Conservation (phyloP, 352 stramenopile species). For the Globisporangium nodosum region DNA sequence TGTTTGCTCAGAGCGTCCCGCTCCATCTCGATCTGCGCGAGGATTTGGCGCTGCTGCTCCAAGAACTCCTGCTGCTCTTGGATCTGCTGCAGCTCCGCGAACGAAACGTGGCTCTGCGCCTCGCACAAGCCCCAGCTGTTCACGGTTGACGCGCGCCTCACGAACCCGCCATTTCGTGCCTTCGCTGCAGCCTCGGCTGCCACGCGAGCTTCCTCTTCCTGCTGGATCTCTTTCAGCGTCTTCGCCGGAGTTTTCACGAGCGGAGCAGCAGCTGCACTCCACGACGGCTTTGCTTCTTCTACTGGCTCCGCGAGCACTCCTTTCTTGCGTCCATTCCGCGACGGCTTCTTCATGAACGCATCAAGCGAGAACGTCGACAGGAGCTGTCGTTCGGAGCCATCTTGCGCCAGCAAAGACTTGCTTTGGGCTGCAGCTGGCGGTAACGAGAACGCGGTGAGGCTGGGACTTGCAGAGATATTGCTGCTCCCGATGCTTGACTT, state of each 20-base stretch:
- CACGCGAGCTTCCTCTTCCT: conserved; percentile 43
- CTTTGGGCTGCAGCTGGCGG: not conserved
- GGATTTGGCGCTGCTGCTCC: conserved; percentile 59
- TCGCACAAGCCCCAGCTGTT: conserved; percentile 69
- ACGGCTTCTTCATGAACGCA: conserved; percentile 54
- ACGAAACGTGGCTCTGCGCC: conserved; percentile 37
- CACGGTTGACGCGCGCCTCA: conserved; percentile 37
- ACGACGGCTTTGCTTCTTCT: conserved; percentile 5
- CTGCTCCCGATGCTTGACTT: conserved; percentile 25
- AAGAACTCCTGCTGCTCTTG: conserved; percentile 60
- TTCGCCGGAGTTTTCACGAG: conserved; percentile 17
- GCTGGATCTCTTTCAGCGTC: conserved; percentile 62
- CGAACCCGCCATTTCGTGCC: conserved; percentile 25
- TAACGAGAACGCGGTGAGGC: conserved; percentile 19
- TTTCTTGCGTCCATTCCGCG: conserved; percentile 20
- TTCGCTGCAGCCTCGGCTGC: conserved; percentile 42
- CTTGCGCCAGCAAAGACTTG: conserved; percentile 37
- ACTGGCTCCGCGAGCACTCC: not conserved
- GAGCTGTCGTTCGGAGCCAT: conserved; percentile 36
- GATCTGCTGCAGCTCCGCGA: conserved; percentile 55
- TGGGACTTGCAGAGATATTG: conserved; percentile 23
- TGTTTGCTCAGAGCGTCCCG: not conserved
- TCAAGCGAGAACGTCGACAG: conserved; percentile 57
- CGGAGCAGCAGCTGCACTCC: conserved; percentile 4
- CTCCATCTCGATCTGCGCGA: conserved; percentile 44